phyloP scores from a whole-genome alignment of 495 filamentous ascomycete genomes.

The Bathelium albidoporum region DNA sequence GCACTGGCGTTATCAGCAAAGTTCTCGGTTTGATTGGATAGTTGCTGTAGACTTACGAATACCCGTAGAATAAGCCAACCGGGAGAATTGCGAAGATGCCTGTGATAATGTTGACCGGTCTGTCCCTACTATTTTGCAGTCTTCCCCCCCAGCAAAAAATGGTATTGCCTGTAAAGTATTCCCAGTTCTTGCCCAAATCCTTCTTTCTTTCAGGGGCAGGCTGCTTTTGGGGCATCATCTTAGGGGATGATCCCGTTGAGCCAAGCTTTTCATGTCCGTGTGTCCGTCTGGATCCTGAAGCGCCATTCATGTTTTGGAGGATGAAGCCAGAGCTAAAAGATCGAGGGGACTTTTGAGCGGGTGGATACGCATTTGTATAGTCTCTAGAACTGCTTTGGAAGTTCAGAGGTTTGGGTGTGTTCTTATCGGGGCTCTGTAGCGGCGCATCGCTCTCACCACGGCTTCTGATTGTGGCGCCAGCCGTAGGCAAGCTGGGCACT shows the following conservation, averaged over 20 bases:
- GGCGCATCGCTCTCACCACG: slow-evolving; percentile 65
- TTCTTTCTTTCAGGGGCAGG: slow-evolving; percentile 16
- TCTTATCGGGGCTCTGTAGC: slow-evolving; percentile 47
- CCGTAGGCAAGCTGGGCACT: slow-evolving; percentile 63
- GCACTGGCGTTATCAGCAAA: slow-evolving; percentile 39
- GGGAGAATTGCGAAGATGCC: slow-evolving; percentile 69
- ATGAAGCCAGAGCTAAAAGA: slow-evolving; percentile 64
- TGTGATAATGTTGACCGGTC: slow-evolving; percentile 87
- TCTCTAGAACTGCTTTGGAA: slow-evolving; percentile 38
- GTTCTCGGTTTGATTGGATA: slow-evolving; percentile 10
- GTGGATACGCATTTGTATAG: neutral
- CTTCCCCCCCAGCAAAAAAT: slow-evolving; percentile 78
- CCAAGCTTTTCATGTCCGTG: slow-evolving; percentile 65
- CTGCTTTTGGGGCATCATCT: slow-evolving; percentile 28
- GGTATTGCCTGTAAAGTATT: slow-evolving; percentile 90
- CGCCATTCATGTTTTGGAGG: slow-evolving; percentile 21
- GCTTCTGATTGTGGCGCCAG: slow-evolving; percentile 54
- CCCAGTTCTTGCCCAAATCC: slow-evolving; percentile 61
- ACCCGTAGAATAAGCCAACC: slow-evolving; percentile 69
- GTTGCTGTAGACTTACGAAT: slow-evolving; percentile 47
- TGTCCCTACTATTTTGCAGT: slow-evolving; percentile 75
- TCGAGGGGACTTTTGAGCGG: slow-evolving; percentile 52
- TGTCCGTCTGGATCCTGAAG: slow-evolving; percentile 32
- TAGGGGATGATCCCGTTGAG: slow-evolving; percentile 65
- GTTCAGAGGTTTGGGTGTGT: slow-evolving; percentile 46